These are phyloP conservation scores for Jacaranda mimosifolia DNA, from an alignment of 257 asterid genomes.

Conservation along the genomic window DNA sequence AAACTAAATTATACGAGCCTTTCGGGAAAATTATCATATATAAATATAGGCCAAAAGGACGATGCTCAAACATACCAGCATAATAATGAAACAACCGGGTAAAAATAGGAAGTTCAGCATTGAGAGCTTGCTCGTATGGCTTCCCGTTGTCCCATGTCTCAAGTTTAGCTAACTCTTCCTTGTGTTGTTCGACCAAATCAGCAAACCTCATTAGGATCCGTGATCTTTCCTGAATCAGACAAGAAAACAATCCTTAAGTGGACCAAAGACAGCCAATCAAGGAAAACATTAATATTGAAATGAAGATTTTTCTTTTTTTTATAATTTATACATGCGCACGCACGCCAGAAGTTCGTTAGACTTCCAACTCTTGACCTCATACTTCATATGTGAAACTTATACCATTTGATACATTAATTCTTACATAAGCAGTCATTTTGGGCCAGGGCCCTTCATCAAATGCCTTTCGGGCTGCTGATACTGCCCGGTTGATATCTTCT, in stretches of 20 bases:
- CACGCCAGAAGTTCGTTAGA: too few species aligned
- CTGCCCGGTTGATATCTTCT: conserved; percentile 78
- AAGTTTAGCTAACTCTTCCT: conserved; percentile 68
- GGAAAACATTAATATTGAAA: too few species aligned
- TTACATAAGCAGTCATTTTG: conserved; percentile 80
- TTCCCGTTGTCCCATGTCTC: conserved; percentile 90
- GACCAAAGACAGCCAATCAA: not conserved
- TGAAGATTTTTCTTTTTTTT: too few species aligned
- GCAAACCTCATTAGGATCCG: conserved; percentile 66
- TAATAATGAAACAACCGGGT: conserved; percentile 69
- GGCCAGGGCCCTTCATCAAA: conserved; percentile 96
- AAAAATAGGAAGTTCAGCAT: conserved; percentile 60
- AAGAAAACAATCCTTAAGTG: not conserved
- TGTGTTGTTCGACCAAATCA: conserved; percentile 71
- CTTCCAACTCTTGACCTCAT: too few species aligned
- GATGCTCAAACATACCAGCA: conserved; percentile 56
- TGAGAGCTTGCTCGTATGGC: conserved; percentile 72
- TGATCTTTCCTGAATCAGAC: conserved; percentile 63
- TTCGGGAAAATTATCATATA: not conserved
- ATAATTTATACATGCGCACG: too few species aligned
- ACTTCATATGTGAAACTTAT: too few species aligned
- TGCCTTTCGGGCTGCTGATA: conserved; percentile 82
- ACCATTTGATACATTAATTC: not conserved
- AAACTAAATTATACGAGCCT: not conserved
- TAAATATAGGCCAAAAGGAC: not conserved